Evolutionary conservation across 768 basidiomycete species (phyloP).

Genomic region (Xanthoconium purpureum): DNA sequence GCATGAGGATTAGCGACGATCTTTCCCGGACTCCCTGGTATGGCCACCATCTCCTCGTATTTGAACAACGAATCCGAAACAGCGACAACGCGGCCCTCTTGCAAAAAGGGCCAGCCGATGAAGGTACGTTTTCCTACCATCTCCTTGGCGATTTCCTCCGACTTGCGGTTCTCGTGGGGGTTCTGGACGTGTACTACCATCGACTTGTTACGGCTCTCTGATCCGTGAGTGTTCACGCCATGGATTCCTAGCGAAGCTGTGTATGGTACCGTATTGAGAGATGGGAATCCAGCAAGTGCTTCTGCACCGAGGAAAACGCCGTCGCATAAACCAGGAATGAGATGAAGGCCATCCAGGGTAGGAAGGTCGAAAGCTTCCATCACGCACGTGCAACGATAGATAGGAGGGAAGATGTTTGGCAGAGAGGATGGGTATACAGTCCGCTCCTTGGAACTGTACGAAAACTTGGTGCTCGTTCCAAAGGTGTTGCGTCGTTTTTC

Average conservation of each 20-base stretch:
- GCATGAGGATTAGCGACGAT: constrained; percentile 73
- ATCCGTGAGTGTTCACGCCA: constrained; percentile 89
- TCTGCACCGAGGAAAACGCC: constrained; percentile 83
- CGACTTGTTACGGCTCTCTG: constrained; percentile 88
- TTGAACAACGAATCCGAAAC: constrained; percentile 85
- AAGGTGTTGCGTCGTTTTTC: constrained; percentile 74
- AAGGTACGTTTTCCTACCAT: constrained; percentile 78
- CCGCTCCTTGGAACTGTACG: constrained; percentile 59
- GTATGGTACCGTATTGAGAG: constrained; percentile 84
- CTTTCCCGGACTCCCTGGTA: constrained; percentile 49
- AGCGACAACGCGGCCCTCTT: constrained; percentile 84
- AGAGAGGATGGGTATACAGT: constrained; percentile 85
- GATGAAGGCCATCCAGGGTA: constrained; percentile 76
- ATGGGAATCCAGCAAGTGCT: constrained; percentile 95
- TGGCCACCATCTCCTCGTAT: constrained; percentile 68
- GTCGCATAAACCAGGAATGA: constrained; percentile 82
- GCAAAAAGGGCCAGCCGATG: constrained; percentile 91
- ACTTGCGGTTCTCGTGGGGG: constrained; percentile 61
- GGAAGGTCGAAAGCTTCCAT: constrained; percentile 88
- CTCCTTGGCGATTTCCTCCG: constrained; percentile 68
- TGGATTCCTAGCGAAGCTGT: constrained; percentile 76
- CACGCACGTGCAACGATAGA: constrained; percentile 73
- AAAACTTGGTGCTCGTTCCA: constrained; percentile 80
- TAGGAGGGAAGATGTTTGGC: constrained; percentile 91
- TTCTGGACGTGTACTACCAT: constrained; percentile 88